Evolutionary conservation across 148 eudicot genomes (phyloP), one percentile per base, ranked within the genome.

Genomic region (Arbutus unedo): DNA sequence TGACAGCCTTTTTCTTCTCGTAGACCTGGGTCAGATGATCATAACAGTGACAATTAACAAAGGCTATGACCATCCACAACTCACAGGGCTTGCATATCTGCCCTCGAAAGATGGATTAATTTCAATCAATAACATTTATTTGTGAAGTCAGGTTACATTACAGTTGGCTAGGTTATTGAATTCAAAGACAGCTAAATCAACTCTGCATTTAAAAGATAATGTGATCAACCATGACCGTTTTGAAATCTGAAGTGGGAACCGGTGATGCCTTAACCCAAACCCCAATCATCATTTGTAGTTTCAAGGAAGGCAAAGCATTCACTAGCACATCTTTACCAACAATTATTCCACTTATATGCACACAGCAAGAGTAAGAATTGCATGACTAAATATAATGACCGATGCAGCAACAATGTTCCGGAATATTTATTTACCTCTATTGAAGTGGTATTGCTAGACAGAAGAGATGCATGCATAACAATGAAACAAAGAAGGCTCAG

Each of bases 401-500:
- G 44, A 59, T 55, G 45, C 56, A 38, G 67, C 64, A 64, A 19
- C 53, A 79, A 56, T 45, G 51, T 11, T 50, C 15, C 57, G 31
- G 41, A 4, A 14, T 14, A 54, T 47, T 47, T 19, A 13, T 19
- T 75, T 91, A 95, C 98, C 96, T 95, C 98, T 49, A 95, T 86
- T 47, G 96, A 91, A 79, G 98, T 93, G 77, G 98, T 93, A 85
- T 95, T 95, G 94, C 94, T 95, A 82, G 86, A 82, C 51, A 95
- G 82, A 86, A 95, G 93, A 45, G 95, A 92, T 81, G 89, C 85
- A 84, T 95, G 98, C 96, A 95, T 93, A 47, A 85, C 82, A 9
- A 95, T 79, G 80, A 95, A 95, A 86, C 98, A 93, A 68, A 93
- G 92, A 55, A 95, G 95, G 82, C 98, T 92, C 85, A 95, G 89